Base-by-base conservation (phyloP, 2,329 filamentous ascomycete genomes). In the Harringtonia aguacate region DNA sequence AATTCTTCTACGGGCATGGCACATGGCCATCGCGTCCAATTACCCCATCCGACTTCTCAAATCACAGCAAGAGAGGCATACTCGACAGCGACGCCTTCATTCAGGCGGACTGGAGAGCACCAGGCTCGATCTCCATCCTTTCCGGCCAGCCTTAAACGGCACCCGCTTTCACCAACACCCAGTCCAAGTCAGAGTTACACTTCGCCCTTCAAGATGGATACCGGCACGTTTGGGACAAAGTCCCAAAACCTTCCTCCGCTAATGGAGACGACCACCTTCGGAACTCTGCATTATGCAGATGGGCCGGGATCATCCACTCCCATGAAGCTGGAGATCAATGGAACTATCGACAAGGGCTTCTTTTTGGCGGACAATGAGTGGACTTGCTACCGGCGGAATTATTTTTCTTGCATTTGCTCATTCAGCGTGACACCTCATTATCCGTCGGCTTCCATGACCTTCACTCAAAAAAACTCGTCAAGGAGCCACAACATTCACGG, bases 331-430 rank as follows among this genome's bases (percentile, higher is more conserved):
- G 81, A 85, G 14, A 85, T 95, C 50, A 72, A 81, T 27, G 86
- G 85, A 30, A 82, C 79, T 54, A 87, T 94, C 47, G 86, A 94
- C 60, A 94, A 94, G 55, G 88, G 88, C 0, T 94, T 94, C 64
- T 94, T 95, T 58, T 68, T 80, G 30, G 75, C 74, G 4, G 88
- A 94, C 44, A 72, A 76, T 17, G 86, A 89, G 54, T 95, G 87
- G 87, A 95, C 88, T 0, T 94, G 88, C 64, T 95, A 95, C 59
- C 75, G 88, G 29, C 75, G 89, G 36, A 95, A 95, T 60, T 95
- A 95, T 63, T 92, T 95, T 59, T 82, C 85, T 0, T 87, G 92
- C 43, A 77, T 81, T 41, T 90, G 86, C 60, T 86, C 83, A 4
- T 95, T 82, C 62, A 74, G 73, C 13, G 66, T 95, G 21, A 69